phyloP scores from a whole-genome alignment of 2,329 filamentous ascomycete genomes.

The Scedosporium apiospermum region DNA sequence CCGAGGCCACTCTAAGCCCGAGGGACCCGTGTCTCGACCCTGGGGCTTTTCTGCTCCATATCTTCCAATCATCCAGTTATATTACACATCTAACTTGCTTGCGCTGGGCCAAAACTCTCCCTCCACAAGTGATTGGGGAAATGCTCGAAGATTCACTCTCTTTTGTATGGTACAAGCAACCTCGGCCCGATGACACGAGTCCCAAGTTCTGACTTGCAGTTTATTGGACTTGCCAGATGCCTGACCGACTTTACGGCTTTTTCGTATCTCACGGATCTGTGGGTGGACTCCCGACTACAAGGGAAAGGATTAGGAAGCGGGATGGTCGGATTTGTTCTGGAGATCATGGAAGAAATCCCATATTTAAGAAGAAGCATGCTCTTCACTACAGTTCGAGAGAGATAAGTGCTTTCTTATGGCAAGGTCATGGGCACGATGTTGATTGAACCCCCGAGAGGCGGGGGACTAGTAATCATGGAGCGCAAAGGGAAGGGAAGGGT shows the following conservation, averaged over 20 bases:
- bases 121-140: slow-evolving; percentile 35
- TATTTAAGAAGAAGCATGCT: slow-evolving; percentile 51
- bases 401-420: background rate
- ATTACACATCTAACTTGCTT: slow-evolving; percentile 46
- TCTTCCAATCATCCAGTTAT: slow-evolving; percentile 7
- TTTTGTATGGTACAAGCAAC: slow-evolving; percentile 43
- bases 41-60: no score
- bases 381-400: slow-evolving; percentile 25
- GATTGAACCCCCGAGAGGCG: slow-evolving; percentile 10
- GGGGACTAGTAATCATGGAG: slow-evolving; percentile 16
- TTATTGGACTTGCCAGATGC: slow-evolving; percentile 38
- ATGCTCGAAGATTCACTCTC: slow-evolving; percentile 50
- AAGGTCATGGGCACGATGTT: background rate
- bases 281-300: no score
- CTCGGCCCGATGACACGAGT: background rate
- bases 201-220: slow-evolving; percentile 9
- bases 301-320: no score
- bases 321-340: slow-evolving; percentile 52
- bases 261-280: slow-evolving; percentile 57
- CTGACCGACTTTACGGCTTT: slow-evolving; percentile 62
- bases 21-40: no score
- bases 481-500: slow-evolving; percentile 14
- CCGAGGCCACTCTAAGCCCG: no score
- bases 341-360: slow-evolving; percentile 45
- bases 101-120: slow-evolving; percentile 50